Conservation (phyloP, 176 grass and related monocot species). For the Oryza meridionalis region DNA sequence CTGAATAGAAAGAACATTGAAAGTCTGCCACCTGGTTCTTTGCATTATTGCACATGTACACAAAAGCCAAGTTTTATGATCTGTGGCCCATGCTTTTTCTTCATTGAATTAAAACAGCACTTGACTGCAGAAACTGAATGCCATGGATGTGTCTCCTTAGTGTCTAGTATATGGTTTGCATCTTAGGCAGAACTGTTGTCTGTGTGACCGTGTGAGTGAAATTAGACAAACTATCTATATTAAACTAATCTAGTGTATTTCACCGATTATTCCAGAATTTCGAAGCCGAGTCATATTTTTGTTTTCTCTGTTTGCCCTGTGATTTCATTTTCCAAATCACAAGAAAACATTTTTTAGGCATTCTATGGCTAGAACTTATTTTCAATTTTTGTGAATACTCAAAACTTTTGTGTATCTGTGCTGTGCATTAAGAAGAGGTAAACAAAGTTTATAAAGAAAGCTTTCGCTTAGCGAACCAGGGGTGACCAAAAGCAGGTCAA, state of each 20-base stretch:
- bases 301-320: slow-evolving; percentile 9
- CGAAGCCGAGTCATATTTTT: background rate
- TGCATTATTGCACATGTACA: background rate
- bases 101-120: background rate
- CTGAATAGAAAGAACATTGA: slow-evolving; percentile 8
- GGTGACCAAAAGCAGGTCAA: too few relatives aligned
- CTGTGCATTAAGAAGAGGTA: too few relatives aligned
- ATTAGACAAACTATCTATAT: background rate
- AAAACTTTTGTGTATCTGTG: too few relatives aligned
- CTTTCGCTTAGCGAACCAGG: too few relatives aligned
- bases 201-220: slow-evolving; percentile 12
- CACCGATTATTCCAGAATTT: slow-evolving; percentile 23
- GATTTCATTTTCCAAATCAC: slow-evolving; percentile 7
- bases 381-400: too few relatives aligned
- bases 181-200: background rate
- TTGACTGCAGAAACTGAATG: slow-evolving; percentile 16
- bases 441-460: too few relatives aligned
- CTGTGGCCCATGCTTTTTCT: background rate
- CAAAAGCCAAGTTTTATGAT: background rate
- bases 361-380: background rate
- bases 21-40: background rate
- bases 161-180: background rate
- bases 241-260: slow-evolving; percentile 19
- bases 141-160: background rate
- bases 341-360: background rate